phyloP scores from a whole-genome alignment of 352 stramenopile genomes.

The Lagenidium giganteum region DNA sequence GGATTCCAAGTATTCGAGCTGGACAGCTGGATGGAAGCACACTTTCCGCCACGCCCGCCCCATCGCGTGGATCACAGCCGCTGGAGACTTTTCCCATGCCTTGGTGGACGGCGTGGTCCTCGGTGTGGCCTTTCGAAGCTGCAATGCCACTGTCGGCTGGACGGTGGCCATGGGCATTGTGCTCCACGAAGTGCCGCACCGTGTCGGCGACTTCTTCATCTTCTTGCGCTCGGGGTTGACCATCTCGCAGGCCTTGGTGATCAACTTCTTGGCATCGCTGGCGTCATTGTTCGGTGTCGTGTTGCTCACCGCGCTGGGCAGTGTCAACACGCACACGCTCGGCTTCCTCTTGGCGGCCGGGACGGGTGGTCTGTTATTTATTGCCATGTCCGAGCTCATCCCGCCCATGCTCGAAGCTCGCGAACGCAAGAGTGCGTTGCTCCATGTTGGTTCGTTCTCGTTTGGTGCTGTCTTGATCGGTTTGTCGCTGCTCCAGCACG shows the following conservation, averaged over 20 bases:
- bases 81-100: slow-evolving; percentile 20
- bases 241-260: slow-evolving; percentile 9
- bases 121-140: slow-evolving; percentile 19
- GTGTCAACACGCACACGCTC: slow-evolving; percentile 11
- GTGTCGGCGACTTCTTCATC: slow-evolving; percentile 23
- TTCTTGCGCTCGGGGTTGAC: slow-evolving; percentile 15
- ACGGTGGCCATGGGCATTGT: slow-evolving; percentile 16
- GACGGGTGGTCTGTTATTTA: neutral
- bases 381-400: neutral
- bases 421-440: too few species aligned
- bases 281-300: slow-evolving; percentile 12
- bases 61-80: slow-evolving; percentile 20
- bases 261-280: slow-evolving; percentile 16
- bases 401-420: neutral
- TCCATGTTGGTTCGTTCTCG: too few species aligned
- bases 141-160: slow-evolving; percentile 15
- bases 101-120: slow-evolving; percentile 21
- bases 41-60: neutral
- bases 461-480: too few species aligned
- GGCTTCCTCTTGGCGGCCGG: slow-evolving; percentile 8
- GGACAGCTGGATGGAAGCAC: too few species aligned
- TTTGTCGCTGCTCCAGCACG: too few species aligned
- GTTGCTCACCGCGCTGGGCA: slow-evolving; percentile 8
- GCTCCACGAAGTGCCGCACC: slow-evolving; percentile 21
- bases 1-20: too few species aligned